These are phyloP conservation scores for Helichrysum umbraculigerum DNA, from an alignment of 129 eudicot genomes.

Conservation along the genomic window DNA sequence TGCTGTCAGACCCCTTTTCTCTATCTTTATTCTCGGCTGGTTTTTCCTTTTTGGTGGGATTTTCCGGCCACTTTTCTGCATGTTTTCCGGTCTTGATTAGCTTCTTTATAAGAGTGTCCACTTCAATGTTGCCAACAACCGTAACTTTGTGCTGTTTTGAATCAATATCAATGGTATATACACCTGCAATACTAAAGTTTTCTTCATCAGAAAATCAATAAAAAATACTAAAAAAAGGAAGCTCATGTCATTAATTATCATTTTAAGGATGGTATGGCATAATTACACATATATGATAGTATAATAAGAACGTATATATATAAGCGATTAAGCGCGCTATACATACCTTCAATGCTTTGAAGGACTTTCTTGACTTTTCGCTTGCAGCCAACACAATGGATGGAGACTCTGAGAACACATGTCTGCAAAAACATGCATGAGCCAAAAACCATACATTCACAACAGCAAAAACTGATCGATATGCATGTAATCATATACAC, in stretches of 20 bases:
- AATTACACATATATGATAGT: background rate
- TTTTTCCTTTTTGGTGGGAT: slow-evolving; percentile 42
- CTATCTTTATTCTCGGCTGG: slow-evolving; percentile 27
- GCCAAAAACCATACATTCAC: too few relatives aligned
- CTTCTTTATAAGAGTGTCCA: slow-evolving; percentile 73
- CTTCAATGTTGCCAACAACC: slow-evolving; percentile 70
- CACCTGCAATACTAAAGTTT: slow-evolving; percentile 48
- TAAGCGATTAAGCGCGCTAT: background rate
- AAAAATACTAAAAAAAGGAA: too few relatives aligned
- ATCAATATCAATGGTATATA: slow-evolving; percentile 67
- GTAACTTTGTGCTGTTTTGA: slow-evolving; percentile 71
- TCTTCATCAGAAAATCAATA: background rate
- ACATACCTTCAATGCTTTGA: slow-evolving; percentile 71
- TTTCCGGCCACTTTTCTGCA: slow-evolving; percentile 80
- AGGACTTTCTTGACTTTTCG: slow-evolving; percentile 86
- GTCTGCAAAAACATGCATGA: slow-evolving; percentile 45
- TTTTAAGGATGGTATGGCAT: background rate
- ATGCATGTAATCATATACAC: too few relatives aligned
- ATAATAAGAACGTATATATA: too few relatives aligned
- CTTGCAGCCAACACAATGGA: slow-evolving; percentile 91
- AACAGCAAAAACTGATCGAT: too few relatives aligned
- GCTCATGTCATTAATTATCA: background rate
- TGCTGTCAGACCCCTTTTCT: slow-evolving; percentile 35
- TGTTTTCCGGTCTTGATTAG: slow-evolving; percentile 70
- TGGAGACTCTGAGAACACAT: slow-evolving; percentile 80